Evolutionary conservation across 768 basidiomycete species (phyloP), one percentile per base, ranked within the genome.

Genomic region (Terana coerulea): DNA sequence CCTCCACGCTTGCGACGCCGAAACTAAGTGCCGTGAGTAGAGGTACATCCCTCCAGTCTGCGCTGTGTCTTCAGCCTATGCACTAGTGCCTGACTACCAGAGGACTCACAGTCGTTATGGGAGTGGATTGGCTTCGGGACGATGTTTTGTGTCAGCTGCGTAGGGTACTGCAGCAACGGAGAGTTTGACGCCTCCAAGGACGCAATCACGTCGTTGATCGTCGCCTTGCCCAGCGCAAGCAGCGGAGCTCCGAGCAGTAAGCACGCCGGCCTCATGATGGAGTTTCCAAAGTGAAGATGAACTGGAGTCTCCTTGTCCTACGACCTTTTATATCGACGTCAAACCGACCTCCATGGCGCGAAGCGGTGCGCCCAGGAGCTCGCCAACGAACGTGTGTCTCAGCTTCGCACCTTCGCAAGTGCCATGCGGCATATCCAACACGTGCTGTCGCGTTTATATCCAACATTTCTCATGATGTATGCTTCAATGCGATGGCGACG

Each of bases 1-100:
- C 79, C 59, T 80, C 78, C 10, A 79, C 76, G 56, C 77, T 79
- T 14, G 66, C 62, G 12, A 78, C 76, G 0, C 77, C 77, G 21
- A 72, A 63, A 57, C 76, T 78, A 3, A 80, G 55, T 8, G 77
- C 77, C 5, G 71, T 70, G 9, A 78, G 62, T 19, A 79, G 63
- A 4, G 78, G 76, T 7, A 77, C 76, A 54, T 79, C 74, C 17
- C 77, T 68, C 76, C 77, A 78, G 60, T 81, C 77, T 78, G 34
- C 40, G 21, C 17, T 11, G 28, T 17, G 7, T 15, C 17, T 8
- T 44, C 7, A 30, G 15, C 25, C 26, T 21, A 42, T 21, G 22
- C 22, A 37, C 42, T 15, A 22, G 9, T 31, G 28, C 3, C 41
- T 15, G 8, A 5, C 9, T 14, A 4, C 12, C 29, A 37, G 30